A percentile compares a stretch with the other conserved stretches of the same genome.
phyloP scores from a whole-genome alignment of 495 filamentous ascomycete genomes.

The Daldinia caldariorum region DNA sequence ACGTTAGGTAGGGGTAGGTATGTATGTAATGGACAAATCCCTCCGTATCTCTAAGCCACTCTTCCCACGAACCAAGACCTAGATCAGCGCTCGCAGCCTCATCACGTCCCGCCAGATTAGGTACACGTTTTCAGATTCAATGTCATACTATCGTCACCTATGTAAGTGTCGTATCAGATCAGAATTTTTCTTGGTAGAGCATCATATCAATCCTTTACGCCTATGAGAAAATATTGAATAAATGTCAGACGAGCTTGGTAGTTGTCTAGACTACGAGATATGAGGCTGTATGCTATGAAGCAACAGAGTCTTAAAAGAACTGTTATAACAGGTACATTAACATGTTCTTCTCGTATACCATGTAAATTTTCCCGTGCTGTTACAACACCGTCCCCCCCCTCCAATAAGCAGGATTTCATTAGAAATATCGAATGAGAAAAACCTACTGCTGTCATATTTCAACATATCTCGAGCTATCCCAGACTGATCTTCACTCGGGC shows the following conservation, averaged over 20 bases:
- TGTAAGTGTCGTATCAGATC: not conserved
- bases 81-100: not conserved
- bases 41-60: not conserved
- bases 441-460: constrained; percentile 16
- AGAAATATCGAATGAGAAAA: not conserved
- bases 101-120: not conserved
- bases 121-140: not conserved
- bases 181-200: not conserved
- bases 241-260: not conserved
- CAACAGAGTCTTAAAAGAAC: too few species aligned
- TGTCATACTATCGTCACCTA: not conserved
- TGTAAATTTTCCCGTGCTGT: not conserved
- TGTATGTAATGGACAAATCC: not conserved
- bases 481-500: too few species aligned
- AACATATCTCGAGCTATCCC: too few species aligned
- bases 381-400: too few species aligned
- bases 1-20: too few species aligned
- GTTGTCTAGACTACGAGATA: not conserved
- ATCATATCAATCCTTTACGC: too few species aligned
- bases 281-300: too few species aligned
- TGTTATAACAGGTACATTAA: too few species aligned
- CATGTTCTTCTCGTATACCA: too few species aligned
- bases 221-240: too few species aligned
- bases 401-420: not conserved
- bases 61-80: not conserved